These are phyloP conservation scores for Sphagnurus paluster DNA, from an alignment of 1,284 basidiomycete genomes.

Conservation along the genomic window DNA sequence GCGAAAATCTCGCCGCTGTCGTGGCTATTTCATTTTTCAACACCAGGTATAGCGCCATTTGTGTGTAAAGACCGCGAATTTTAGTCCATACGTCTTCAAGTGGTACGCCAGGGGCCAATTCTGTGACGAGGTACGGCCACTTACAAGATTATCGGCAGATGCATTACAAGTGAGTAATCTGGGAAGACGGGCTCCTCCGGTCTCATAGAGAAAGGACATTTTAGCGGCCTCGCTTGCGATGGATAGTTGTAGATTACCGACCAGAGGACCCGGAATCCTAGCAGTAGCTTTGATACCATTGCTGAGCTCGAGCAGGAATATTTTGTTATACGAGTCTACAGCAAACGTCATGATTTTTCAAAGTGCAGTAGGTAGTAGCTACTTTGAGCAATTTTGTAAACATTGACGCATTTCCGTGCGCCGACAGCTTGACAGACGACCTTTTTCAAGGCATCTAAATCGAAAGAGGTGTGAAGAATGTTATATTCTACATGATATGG, in stretches of 20 bases:
- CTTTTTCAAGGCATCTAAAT: too few relatives aligned
- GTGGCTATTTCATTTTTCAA: neutral
- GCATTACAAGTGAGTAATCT: neutral
- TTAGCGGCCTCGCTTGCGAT: conserved; percentile 1
- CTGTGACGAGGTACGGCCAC: neutral
- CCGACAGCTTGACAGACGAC: too few relatives aligned
- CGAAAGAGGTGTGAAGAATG: too few relatives aligned
- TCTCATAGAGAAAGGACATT: neutral
- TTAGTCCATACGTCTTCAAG: neutral
- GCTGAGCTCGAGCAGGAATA: conserved; percentile 1
- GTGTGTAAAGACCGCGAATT: neutral
- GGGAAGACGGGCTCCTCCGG: neutral
- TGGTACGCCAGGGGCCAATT: neutral
- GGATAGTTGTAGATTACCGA: neutral
- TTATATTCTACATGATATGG: too few relatives aligned
- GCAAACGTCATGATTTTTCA: too few relatives aligned
- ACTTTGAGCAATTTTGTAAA: too few relatives aligned
- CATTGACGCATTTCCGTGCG: too few relatives aligned
- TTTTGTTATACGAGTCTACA: conserved; percentile 3
- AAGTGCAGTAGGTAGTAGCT: too few relatives aligned
- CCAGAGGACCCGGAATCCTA: neutral
- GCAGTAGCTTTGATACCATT: neutral
- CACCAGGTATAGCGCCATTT: neutral
- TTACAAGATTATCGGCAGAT: neutral
- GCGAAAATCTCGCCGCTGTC: conserved; percentile 2